These are phyloP conservation scores for Hanseniaspora meyeri DNA, from an alignment of 805 yeast genomes.

Conservation along the genomic window DNA sequence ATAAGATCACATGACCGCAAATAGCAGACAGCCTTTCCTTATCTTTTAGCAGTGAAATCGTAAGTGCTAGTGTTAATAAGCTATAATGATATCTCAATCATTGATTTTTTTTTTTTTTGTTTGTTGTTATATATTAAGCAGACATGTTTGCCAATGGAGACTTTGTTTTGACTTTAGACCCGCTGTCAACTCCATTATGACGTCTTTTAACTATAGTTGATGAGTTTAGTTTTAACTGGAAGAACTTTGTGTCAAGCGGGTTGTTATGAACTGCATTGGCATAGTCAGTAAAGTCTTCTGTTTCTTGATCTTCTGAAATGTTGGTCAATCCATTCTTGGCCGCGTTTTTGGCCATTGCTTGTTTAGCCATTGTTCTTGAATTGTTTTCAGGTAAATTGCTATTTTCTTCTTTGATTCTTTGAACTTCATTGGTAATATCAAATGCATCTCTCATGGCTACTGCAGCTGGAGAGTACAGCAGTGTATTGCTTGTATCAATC, in stretches of 20 bases:
- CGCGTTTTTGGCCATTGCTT: background rate
- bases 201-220: slow-evolving; percentile 34
- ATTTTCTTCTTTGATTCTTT: slow-evolving; percentile 51
- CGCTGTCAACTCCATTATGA: slow-evolving; percentile 19
- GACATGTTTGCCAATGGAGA: background rate
- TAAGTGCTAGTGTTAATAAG: too few species aligned
- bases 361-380: slow-evolving; percentile 2
- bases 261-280: slow-evolving; percentile 12
- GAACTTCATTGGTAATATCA: slow-evolving; percentile 76
- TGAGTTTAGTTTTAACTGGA: slow-evolving; percentile 29
- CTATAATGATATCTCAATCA: too few species aligned
- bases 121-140: background rate
- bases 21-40: too few species aligned
- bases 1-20: too few species aligned
- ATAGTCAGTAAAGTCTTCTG: background rate
- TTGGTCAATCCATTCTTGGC: background rate
- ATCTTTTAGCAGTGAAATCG: too few species aligned
- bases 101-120: background rate
- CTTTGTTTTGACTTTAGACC: background rate
- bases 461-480: slow-evolving; percentile 56
- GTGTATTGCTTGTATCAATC: slow-evolving; percentile 13
- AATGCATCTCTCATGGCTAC: slow-evolving; percentile 76
- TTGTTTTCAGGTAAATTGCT: slow-evolving; percentile 4
- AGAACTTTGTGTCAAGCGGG: slow-evolving; percentile 22
- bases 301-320: slow-evolving; percentile 8